Percentiles rank a stretch among this genome's conserved stretches.
Conservation (phyloP, 768 basidiomycete genomes). For the Tricholoma terreum region DNA sequence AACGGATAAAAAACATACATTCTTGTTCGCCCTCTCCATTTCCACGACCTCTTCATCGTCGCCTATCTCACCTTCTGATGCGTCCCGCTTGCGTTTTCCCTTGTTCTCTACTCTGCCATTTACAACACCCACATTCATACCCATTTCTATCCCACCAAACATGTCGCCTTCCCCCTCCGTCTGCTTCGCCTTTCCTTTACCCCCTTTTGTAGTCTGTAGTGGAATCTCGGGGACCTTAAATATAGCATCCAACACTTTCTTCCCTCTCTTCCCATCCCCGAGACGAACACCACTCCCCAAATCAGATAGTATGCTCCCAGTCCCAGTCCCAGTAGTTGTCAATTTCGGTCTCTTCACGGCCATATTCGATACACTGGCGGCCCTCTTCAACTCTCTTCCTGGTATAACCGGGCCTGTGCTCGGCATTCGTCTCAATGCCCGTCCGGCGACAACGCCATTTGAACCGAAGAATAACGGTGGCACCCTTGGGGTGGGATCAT, state of each 20-base stretch:
- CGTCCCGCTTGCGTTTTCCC: conserved; percentile 26
- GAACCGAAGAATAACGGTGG: conserved; percentile 46
- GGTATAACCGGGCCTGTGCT: conserved; percentile 19
- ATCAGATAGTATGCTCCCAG: conserved; percentile 26
- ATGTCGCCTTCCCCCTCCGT: conserved; percentile 32
- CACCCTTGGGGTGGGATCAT: conserved; percentile 74
- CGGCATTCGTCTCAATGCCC: conserved; percentile 29
- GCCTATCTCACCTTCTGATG: conserved; percentile 14
- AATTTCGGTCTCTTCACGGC: conserved; percentile 34
- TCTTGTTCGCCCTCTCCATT: conserved; percentile 60
- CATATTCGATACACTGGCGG: conserved; percentile 4
- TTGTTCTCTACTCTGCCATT: conserved; percentile 18
- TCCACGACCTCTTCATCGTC: conserved; percentile 20
- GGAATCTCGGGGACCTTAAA: conserved; percentile 56
- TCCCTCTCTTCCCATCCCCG: conserved; percentile 15
- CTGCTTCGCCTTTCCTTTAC: conserved; percentile 33
- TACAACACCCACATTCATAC: conserved; percentile 15
- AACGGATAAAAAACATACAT: conserved; percentile 35
- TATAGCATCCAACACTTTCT: conserved; percentile 17
- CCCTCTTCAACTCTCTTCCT: conserved; percentile 14
- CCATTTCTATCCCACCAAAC: conserved; percentile 27
- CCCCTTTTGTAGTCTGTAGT: conserved; percentile 17
- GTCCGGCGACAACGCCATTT: conserved; percentile 8
- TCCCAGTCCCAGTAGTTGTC: conserved; percentile 14
- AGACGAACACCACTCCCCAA: conserved; percentile 38